phyloP scores from a whole-genome alignment of 176 grass and related monocot species.

The Luzula sylvatica region DNA sequence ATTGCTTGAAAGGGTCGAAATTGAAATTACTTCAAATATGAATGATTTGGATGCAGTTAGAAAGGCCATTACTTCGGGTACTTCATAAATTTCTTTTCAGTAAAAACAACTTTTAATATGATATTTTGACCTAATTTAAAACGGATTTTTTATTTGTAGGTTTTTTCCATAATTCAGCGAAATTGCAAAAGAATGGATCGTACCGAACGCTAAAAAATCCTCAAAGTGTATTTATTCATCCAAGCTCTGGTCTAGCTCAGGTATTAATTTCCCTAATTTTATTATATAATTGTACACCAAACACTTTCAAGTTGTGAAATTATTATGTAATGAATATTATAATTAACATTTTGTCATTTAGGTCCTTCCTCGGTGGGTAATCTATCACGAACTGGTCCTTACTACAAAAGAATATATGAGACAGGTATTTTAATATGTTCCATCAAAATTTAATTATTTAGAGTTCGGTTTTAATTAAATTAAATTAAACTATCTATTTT shows the following conservation, averaged over 20 bases:
- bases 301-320: not conserved
- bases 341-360: conserved; percentile 14
- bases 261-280: no score
- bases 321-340: no score
- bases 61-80: conserved; percentile 90
- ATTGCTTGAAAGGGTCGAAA: conserved; percentile 89
- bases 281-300: conserved; percentile 12
- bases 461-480: not conserved
- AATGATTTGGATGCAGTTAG: no score
- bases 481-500: no score
- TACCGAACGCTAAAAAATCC: conserved; percentile 90
- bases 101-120: no score
- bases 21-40: no score
- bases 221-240: no score
- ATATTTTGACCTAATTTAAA: not conserved
- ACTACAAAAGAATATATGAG: no score
- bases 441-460: not conserved
- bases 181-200: conserved; percentile 78
- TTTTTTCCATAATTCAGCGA: conserved; percentile 85
- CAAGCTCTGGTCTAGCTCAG: conserved; percentile 88
- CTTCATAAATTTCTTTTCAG: conserved; percentile 1
- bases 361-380: conserved; percentile 69
- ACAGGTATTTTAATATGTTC: not conserved
- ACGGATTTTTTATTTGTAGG: conserved; percentile 23
- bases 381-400: conserved; percentile 83